A percentile compares a stretch with the other conserved stretches of the same genome.
Conservation (phyloP, 2,329 filamentous ascomycete genomes). For the Verticillium zaregamsianum region DNA sequence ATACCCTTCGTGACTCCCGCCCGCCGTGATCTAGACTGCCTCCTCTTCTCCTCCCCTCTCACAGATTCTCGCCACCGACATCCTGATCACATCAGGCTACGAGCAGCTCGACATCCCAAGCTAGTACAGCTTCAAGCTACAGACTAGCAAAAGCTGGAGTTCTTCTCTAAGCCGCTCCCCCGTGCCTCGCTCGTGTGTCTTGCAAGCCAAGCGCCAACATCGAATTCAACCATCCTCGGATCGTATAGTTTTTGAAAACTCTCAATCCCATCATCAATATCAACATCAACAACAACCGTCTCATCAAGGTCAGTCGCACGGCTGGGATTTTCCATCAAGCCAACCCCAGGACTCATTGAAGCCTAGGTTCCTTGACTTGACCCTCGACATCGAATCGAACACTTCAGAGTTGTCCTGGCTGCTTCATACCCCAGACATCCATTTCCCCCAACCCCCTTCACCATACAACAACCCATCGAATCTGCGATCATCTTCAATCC, state of each 20-base stretch:
- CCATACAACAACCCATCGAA: background rate
- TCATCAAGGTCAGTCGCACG: background rate
- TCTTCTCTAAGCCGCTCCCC: background rate
- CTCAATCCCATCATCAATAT: background rate
- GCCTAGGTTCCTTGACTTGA: background rate
- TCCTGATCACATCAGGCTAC: constrained; percentile 1
- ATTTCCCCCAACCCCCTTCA: background rate
- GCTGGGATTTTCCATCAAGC: background rate
- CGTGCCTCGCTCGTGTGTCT: background rate
- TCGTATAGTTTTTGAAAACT: background rate
- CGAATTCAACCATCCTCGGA: background rate
- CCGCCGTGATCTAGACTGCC: background rate
- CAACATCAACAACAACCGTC: background rate
- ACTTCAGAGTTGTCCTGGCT: background rate
- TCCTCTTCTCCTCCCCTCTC: constrained; percentile 1
- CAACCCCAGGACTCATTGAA: background rate
- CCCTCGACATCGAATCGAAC: background rate
- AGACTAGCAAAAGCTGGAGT: background rate
- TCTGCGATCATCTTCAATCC: background rate
- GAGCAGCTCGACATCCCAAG: background rate
- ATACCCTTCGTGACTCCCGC: constrained; percentile 19
- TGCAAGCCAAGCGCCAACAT: background rate
- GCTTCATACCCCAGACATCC: background rate
- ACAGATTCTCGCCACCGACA: constrained; percentile 1
- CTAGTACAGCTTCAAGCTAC: background rate